Evolutionary conservation across 1,284 basidiomycete genomes (phyloP), one percentile per base, ranked within the genome.

Genomic region (Fomitopsis palustris): DNA sequence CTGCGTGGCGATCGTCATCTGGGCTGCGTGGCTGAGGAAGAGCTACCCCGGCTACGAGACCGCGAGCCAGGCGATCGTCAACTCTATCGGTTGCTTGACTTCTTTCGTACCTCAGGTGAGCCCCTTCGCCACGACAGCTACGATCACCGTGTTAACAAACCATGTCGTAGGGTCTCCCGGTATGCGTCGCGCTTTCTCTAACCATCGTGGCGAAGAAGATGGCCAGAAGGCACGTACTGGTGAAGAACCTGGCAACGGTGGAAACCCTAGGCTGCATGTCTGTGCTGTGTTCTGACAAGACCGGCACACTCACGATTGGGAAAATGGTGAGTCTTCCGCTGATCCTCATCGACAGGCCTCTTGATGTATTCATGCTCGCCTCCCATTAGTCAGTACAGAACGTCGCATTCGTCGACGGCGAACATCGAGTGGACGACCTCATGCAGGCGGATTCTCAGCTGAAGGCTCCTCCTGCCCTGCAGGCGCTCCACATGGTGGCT

Each of bases 251-350:
- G 55, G 79, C 83, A 52, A 85, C 83, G 0, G 82, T 85, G 62
- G 85, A 78, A 68, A 85, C 85, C 0, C 77, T 87, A 7, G 85
- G 86, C 0, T 77, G 78, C 38, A 82, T 87, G 62, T 80, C 79
- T 35, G 80, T 86, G 19, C 60, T 69, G 0, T 69, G 68, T 53
- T 69, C 68, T 1, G 68, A 69, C 56, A 69, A 69, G 60, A 69
- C 67, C 2, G 67, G 67, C 2, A 69, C 66, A 1, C 61, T 69
- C 17, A 69, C 66, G 6, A 58, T 67, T 14, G 67, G 67, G 4
- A 69, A 69, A 57, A 69, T 69, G 67, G 66, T 67, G 38, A 29
- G 66, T 49, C 21, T 39, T 17, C n/a, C 27, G n/a, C 16, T 2
- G 23, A n/a, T 25, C 3, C 52, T 47, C n/a, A 21, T 31, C 38